These are phyloP conservation scores for Wolfiporia cocos DNA, from an alignment of 1,284 basidiomycete species.

Conservation along the genomic window DNA sequence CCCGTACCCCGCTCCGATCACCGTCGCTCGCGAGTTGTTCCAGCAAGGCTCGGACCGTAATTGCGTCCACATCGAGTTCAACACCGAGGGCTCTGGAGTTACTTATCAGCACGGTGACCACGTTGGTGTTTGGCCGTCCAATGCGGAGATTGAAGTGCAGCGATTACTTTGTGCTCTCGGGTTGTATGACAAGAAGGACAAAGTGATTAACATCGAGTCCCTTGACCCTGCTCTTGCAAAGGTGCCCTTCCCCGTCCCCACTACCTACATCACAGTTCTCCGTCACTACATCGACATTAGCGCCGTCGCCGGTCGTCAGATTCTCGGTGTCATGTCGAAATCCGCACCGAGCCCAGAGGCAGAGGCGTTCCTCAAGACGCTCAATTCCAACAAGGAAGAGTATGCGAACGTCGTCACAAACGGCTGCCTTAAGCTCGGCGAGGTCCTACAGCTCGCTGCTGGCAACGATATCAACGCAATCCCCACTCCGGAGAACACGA, in stretches of 20 bases:
- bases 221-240: slow-evolving; percentile 97
- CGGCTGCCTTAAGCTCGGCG: slow-evolving; percentile 86
- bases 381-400: slow-evolving; percentile 85
- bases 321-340: slow-evolving; percentile 81
- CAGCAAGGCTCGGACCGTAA: slow-evolving; percentile 72
- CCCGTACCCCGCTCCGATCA: slow-evolving; percentile 86
- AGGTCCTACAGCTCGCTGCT: slow-evolving; percentile 86
- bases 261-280: slow-evolving; percentile 91
- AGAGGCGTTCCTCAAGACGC: slow-evolving; percentile 64
- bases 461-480: slow-evolving; percentile 61
- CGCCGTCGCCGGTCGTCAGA: slow-evolving; percentile 89
- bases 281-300: slow-evolving; percentile 97
- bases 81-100: slow-evolving; percentile 92
- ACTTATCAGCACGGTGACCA: slow-evolving; percentile 99
- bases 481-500: slow-evolving; percentile 67
- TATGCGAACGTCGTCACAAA: slow-evolving; percentile 74
- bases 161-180: slow-evolving; percentile 86
- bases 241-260: slow-evolving; percentile 97
- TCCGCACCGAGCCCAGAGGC: slow-evolving; percentile 84
- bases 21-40: slow-evolving; percentile 82
- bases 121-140: slow-evolving; percentile 95
- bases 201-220: slow-evolving; percentile 88
- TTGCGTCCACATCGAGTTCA: slow-evolving; percentile 94
- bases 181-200: slow-evolving; percentile 71
- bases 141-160: slow-evolving; percentile 89